Conservation (phyloP, 805 yeast genomes). For the Ogataea corticis region DNA sequence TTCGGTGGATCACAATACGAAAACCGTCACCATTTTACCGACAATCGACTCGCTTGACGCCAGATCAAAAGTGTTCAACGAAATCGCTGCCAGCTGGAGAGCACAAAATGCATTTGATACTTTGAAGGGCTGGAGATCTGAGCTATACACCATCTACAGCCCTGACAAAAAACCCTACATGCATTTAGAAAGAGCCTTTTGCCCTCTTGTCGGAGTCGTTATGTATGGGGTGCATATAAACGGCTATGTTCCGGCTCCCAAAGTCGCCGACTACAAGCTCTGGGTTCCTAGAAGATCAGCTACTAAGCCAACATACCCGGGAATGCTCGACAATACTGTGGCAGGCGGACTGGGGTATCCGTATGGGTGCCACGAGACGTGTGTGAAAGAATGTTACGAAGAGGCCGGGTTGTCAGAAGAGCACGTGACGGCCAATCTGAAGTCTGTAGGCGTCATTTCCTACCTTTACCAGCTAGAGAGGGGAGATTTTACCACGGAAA, state of each 20-base stretch:
- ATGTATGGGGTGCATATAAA: constrained; percentile 89
- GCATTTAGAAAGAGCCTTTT: constrained; percentile 75
- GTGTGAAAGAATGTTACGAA: constrained; percentile 82
- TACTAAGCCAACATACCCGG: constrained; percentile 85
- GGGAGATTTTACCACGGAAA: constrained; percentile 39
- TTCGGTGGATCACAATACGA: constrained; percentile 26
- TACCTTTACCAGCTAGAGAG: constrained; percentile 52
- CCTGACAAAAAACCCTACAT: constrained; percentile 59
- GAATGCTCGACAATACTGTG: constrained; percentile 87
- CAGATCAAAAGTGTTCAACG: constrained; percentile 42
- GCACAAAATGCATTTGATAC: constrained; percentile 37
- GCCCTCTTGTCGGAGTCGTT: constrained; percentile 79
- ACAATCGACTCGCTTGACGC: constrained; percentile 39
- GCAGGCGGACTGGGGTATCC: constrained; percentile 95
- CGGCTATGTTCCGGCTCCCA: constrained; percentile 54
- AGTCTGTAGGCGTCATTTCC: constrained; percentile 63
- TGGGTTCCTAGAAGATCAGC: constrained; percentile 88
- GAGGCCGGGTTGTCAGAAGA: constrained; percentile 77
- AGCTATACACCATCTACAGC: constrained; percentile 70
- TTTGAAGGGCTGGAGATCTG: constrained; percentile 81
- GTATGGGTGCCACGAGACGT: constrained; percentile 70
- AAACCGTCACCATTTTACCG: constrained; percentile 33
- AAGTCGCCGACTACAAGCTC: constrained; percentile 47
- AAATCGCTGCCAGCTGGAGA: constrained; percentile 45
- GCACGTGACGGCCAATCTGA: constrained; percentile 47